These are phyloP conservation scores for Triangularia setosa DNA, from an alignment of 2,329 filamentous ascomycete genomes.

Conservation along the genomic window DNA sequence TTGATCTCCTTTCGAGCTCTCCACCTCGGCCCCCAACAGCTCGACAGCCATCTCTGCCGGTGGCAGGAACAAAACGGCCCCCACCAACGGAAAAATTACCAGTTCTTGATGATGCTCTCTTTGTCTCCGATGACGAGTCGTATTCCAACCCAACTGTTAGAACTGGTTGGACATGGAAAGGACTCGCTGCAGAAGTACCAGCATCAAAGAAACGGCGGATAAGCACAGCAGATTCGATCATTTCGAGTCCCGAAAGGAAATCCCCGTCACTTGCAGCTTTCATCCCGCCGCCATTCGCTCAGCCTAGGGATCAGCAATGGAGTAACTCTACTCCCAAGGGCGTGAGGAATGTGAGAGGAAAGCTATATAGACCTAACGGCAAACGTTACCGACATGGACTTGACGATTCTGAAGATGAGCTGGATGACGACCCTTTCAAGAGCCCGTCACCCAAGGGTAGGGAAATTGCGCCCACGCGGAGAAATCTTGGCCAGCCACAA, in stretches of 20 bases:
- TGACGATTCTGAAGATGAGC: not conserved
- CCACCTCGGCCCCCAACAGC: not conserved
- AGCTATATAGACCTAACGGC: not conserved
- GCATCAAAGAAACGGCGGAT: not conserved
- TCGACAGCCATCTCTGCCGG: not conserved
- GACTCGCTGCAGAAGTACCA: not conserved
- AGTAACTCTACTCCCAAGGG: not conserved
- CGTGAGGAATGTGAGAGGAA: not conserved
- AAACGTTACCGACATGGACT: not conserved
- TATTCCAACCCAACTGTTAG: not conserved
- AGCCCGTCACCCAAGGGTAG: conserved; percentile 19
- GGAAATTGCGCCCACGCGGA: conserved; percentile 8
- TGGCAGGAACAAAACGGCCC: not conserved
- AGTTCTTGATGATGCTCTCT: not conserved
- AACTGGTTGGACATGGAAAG: not conserved
- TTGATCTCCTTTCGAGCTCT: not conserved
- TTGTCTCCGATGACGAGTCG: not conserved
- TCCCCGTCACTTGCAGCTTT: not conserved
- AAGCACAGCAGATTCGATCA: not conserved
- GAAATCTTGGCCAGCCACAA: conserved; percentile 25
- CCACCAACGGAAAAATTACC: not conserved
- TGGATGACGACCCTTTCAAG: conserved; percentile 17
- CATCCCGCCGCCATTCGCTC: not conserved
- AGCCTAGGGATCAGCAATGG: not conserved
- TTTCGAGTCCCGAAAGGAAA: not conserved